Evolutionary conservation across 345 rosid species (phyloP), one percentile per base, ranked within the genome.

Genomic region (Dipteronia dyeriana): DNA sequence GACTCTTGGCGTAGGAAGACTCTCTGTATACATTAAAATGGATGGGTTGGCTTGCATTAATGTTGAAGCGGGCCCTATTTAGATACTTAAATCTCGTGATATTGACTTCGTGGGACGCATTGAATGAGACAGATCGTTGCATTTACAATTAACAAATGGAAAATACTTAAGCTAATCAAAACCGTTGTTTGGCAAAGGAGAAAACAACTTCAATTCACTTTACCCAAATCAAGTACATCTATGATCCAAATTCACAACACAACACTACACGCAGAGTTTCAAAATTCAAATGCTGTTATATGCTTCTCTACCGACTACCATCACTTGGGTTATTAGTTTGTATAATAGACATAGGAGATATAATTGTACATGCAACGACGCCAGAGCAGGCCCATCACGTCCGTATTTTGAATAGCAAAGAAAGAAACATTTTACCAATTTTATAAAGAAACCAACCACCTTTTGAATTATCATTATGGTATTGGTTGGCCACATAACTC

Each of bases 61-160:
- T 9, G 60, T 1, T 9, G 26, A 9, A 39, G 20, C 10, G 74
- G 80, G 82, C 17, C 84, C 81, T 66, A 3, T 45, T 29, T 10
- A 13, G 82, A 81, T 79, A 64, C 49, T 41, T 8, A 78, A 19
- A 80, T 83, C 83, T 66, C 19, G 45, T 0, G n/a, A 67, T 45
- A 31, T 62, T 54, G 76, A 71, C 70, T 71, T 78, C 75, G 29
- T 23, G 20, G 39, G 41, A 43, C 51, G 16, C n/a, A 34, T 63
- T 56, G 73, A 66, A 3, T 9, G 7, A 4, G 70, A 66, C 16
- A 14, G 70, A 5, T 38, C 51, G 3, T 11, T 4, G 19, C 19
- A 11, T 49, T 49, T 12, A 34, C 38, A 34, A 34, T 3, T 34
- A 34, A 49, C 54, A 11, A 49, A 49, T 49, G 3, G 13, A 5